Conservation (phyloP, 345 rosid genomes). For the Camelina laxa region DNA sequence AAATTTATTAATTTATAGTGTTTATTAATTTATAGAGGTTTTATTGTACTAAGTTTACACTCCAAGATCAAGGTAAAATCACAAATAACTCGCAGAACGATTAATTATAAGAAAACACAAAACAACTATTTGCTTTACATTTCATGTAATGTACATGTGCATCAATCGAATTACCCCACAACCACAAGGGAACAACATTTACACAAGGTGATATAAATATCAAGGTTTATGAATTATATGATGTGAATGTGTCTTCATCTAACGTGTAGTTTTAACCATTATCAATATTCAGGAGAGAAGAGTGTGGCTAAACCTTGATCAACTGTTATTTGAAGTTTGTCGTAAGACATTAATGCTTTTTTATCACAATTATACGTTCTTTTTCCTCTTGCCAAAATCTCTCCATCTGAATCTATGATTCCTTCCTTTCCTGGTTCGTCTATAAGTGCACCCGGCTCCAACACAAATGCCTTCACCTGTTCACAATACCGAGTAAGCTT, state of each 20-base stretch:
- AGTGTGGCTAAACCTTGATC: conserved; percentile 87
- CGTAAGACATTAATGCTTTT: conserved; percentile 64
- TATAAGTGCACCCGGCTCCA: conserved; percentile 71
- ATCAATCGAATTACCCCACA: conserved; percentile 30
- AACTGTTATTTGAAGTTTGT: conserved; percentile 61
- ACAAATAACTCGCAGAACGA: background rate
- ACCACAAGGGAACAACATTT: conserved; percentile 21
- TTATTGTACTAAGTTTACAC: background rate
- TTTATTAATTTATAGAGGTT: no score
- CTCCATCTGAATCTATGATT: conserved; percentile 90
- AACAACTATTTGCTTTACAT: background rate
- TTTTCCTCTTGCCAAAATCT: conserved; percentile 81
- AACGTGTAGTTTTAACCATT: background rate
- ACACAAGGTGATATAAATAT: background rate
- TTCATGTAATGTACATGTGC: conserved; percentile 28
- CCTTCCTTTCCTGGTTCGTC: conserved; percentile 73
- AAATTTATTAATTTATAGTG: no score
- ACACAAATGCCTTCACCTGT: conserved; percentile 81
- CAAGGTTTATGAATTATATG: background rate
- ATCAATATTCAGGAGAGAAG: conserved; percentile 60
- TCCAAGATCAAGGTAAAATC: background rate
- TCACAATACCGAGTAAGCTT: background rate
- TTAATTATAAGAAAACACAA: background rate
- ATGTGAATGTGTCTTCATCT: conserved; percentile 17
- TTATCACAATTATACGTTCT: conserved; percentile 53